phyloP scores from a whole-genome alignment of 2,329 filamentous ascomycete genomes.

The Pseudogymnoascus sp. region DNA sequence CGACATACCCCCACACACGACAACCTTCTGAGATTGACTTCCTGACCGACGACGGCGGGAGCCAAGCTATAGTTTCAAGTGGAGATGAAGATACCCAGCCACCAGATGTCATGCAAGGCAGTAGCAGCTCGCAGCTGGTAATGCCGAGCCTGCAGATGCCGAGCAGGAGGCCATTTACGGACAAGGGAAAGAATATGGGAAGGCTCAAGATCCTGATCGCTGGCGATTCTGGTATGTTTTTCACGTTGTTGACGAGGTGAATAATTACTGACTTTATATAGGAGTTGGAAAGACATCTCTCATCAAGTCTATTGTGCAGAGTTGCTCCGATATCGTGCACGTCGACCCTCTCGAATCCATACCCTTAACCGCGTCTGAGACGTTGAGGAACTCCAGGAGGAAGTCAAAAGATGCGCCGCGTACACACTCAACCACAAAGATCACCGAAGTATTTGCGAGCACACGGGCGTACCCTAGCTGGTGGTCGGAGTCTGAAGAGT shows the following conservation, averaged over 20 bases:
- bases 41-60: slow-evolving; percentile 37
- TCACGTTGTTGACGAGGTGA: slow-evolving; percentile 12
- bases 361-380: slow-evolving; percentile 29
- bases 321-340: slow-evolving; percentile 87
- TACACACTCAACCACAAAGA: slow-evolving; percentile 30
- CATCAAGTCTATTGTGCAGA: slow-evolving; percentile 78
- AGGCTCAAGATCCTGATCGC: slow-evolving; percentile 83
- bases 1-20: slow-evolving; percentile 45
- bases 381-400: slow-evolving; percentile 21
- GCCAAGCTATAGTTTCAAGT: slow-evolving; percentile 28
- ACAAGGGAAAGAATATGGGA: slow-evolving; percentile 74
- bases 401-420: slow-evolving; percentile 16
- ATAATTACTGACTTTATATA: slow-evolving; percentile 28
- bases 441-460: slow-evolving; percentile 67
- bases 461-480: slow-evolving; percentile 80
- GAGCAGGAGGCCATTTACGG: slow-evolving; percentile 78
- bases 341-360: slow-evolving; percentile 54
- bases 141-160: slow-evolving; percentile 97
- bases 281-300: slow-evolving; percentile 84
- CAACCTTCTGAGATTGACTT: slow-evolving; percentile 43
- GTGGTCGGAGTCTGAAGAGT: slow-evolving; percentile 75
- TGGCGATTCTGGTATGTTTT: slow-evolving; percentile 60
- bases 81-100: slow-evolving; percentile 28
- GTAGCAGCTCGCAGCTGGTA: slow-evolving; percentile 68
- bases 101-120: slow-evolving; percentile 40